Evolutionary conservation across 345 rosid species (phyloP).

Genomic region (Acer saccharum): DNA sequence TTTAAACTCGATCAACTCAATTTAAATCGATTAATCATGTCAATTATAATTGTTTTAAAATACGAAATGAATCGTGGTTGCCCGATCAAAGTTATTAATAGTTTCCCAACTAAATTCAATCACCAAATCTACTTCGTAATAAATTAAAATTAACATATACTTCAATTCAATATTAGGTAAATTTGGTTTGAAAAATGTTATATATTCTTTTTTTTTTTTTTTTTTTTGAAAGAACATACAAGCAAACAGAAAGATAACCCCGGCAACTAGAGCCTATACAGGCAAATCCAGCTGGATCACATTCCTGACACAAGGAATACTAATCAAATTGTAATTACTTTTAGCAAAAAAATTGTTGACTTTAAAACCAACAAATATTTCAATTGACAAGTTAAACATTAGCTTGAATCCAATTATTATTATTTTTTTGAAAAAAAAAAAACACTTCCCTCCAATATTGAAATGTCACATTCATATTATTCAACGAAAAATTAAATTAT

Average conservation of each 20-base stretch:
- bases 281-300: too few species aligned
- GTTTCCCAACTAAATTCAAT: not conserved
- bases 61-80: too few species aligned
- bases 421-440: slow-evolving; percentile 1
- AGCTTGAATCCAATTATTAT: not conserved
- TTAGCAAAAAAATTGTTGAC: not conserved
- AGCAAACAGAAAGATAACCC: too few species aligned
- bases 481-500: too few species aligned
- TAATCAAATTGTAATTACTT: not conserved
- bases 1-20: not conserved
- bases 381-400: not conserved
- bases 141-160: too few species aligned
- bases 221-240: too few species aligned
- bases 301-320: too few species aligned
- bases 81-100: too few species aligned
- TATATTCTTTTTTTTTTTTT: too few species aligned
- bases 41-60: not conserved
- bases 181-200: too few species aligned
- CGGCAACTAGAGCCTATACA: too few species aligned
- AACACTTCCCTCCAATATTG: slow-evolving; percentile 20
- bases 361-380: not conserved
- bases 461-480: slow-evolving; percentile 8
- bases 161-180: not conserved
- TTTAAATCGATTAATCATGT: too few species aligned
- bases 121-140: not conserved